These are phyloP conservation scores for Cynanchum wilfordii DNA, from an alignment of 257 asterid species.

Conservation along the genomic window DNA sequence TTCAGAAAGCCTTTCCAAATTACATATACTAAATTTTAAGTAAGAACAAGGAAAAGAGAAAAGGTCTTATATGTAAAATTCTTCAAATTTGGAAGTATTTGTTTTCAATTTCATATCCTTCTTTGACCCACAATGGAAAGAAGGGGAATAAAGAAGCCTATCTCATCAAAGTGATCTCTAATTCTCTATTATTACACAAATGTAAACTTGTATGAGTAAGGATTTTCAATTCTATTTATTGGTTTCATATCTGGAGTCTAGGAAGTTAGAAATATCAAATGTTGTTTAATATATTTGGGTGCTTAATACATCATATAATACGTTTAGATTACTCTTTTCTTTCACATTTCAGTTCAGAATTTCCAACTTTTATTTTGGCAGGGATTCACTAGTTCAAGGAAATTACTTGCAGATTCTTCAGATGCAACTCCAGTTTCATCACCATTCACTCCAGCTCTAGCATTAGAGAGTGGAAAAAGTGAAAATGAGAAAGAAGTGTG, in stretches of 20 bases:
- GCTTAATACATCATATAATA: background rate
- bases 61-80: background rate
- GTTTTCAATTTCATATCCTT: background rate
- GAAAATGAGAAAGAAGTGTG: slow-evolving; percentile 57
- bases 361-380: slow-evolving; percentile 25
- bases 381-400: slow-evolving; percentile 73
- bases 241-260: background rate
- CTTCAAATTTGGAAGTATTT: background rate
- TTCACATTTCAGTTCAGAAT: background rate
- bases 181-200: background rate
- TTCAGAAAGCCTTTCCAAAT: too few relatives aligned
- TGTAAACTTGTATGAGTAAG: background rate
- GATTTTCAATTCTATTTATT: background rate
- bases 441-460: slow-evolving; percentile 63
- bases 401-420: slow-evolving; percentile 51
- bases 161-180: background rate
- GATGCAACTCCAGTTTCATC: slow-evolving; percentile 74
- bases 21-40: background rate
- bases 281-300: background rate
- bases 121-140: background rate
- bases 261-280: background rate
- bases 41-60: background rate
- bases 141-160: background rate
- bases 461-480: slow-evolving; percentile 51
- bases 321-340: background rate